Percentiles rank a stretch among this genome's conserved stretches.
Conservation (phyloP, 2,329 filamentous ascomycete species). For the Colletotrichum godetiae region DNA sequence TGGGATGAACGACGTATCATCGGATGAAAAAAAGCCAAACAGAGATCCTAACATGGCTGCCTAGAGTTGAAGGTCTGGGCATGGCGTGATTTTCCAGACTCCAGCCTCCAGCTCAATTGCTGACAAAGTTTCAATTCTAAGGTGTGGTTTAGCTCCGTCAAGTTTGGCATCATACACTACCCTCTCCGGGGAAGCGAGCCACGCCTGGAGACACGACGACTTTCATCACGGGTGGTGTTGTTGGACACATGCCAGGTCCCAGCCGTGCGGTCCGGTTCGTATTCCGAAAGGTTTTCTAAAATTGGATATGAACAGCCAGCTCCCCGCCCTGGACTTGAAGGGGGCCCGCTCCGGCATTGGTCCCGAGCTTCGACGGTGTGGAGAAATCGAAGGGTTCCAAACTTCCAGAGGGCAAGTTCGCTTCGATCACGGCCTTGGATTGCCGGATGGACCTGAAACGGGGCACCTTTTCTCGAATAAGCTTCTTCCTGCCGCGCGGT, state of each 20-base stretch:
- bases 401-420: not conserved
- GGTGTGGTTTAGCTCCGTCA: too few relatives aligned
- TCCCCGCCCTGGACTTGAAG: not conserved
- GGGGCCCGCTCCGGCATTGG: slow-evolving; percentile 8
- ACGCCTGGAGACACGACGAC: not conserved
- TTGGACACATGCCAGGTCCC: slow-evolving; percentile 6
- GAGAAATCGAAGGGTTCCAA: slow-evolving; percentile 12
- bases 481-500: slow-evolving; percentile 35
- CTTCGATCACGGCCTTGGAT: slow-evolving; percentile 1
- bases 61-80: not conserved
- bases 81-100: slow-evolving; percentile 1
- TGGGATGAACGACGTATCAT: slow-evolving; percentile 19
- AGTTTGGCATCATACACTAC: not conserved
- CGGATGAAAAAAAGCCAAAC: slow-evolving; percentile 1
- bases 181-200: not conserved
- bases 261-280: slow-evolving; percentile 21
- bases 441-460: slow-evolving; percentile 9
- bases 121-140: too few relatives aligned
- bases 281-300: slow-evolving; percentile 30
- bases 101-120: too few relatives aligned
- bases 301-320: slow-evolving; percentile 17
- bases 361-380: slow-evolving; percentile 12
- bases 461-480: slow-evolving; percentile 30
- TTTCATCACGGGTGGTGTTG: not conserved
- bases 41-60: not conserved